phyloP scores from a whole-genome alignment of 2,329 filamentous ascomycete species.

The Ilyonectria robusta region DNA sequence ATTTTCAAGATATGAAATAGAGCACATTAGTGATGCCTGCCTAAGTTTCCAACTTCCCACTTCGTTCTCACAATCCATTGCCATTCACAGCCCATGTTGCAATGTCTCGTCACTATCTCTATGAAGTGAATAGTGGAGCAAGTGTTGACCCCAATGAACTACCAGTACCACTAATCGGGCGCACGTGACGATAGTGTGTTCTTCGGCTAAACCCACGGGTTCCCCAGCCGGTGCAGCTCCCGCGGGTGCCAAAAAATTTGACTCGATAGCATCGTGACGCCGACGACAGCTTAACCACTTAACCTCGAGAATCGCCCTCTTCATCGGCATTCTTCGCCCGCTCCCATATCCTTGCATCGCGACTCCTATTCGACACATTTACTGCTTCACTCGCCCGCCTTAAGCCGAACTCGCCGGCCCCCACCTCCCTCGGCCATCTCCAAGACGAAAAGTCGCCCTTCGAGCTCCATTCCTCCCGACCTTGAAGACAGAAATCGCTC shows the following conservation, averaged over 20 bases:
- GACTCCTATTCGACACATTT: neutral
- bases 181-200: slow-evolving; percentile 43
- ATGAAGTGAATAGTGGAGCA: slow-evolving; percentile 1
- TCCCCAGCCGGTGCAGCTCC: slow-evolving; percentile 24
- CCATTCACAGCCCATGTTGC: neutral
- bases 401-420: neutral
- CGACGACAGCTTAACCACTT: slow-evolving; percentile 41
- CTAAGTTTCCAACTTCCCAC: neutral
- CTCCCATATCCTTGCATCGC: neutral
- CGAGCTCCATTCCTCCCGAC: slow-evolving; percentile 4
- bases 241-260: slow-evolving; percentile 46
- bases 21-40: no score
- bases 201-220: slow-evolving; percentile 44
- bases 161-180: slow-evolving; percentile 8
- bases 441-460: slow-evolving; percentile 25
- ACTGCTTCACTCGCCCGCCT: neutral
- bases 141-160: neutral
- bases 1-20: neutral
- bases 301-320: slow-evolving; percentile 36
- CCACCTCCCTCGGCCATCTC: slow-evolving; percentile 5
- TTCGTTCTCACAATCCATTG: neutral
- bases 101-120: neutral
- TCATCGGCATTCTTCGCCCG: slow-evolving; percentile 28
- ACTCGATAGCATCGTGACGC: slow-evolving; percentile 46
- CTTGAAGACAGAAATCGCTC: slow-evolving; percentile 3